Evolutionary conservation across 2,329 filamentous ascomycete species (phyloP).

Genomic region (Blastomyces emzantsi): DNA sequence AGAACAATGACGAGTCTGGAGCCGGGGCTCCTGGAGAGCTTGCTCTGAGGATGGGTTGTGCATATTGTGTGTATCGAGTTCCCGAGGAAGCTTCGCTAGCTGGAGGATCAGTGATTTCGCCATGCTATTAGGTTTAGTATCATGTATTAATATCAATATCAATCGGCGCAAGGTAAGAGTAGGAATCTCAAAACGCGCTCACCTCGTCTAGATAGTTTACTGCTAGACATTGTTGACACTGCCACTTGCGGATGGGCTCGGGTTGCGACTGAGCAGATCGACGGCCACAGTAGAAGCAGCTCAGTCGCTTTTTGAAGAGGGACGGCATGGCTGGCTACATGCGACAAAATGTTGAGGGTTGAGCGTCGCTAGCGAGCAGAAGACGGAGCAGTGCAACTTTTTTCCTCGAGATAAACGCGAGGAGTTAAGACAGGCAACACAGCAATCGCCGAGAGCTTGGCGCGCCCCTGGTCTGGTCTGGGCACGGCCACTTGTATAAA

Average conservation of each 20-base stretch:
- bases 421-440: conserved; percentile 7
- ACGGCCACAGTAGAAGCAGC: conserved; percentile 77
- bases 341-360: neutral
- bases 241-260: conserved; percentile 54
- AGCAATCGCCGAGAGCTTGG: conserved; percentile 8
- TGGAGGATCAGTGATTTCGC: conserved; percentile 82
- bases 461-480: neutral
- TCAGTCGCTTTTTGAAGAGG: conserved; percentile 42
- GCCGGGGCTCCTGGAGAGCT: conserved; percentile 25
- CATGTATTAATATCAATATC: conserved; percentile 13
- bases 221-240: conserved; percentile 71
- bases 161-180: neutral
- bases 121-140: conserved; percentile 48
- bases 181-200: conserved; percentile 21
- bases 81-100: conserved; percentile 46
- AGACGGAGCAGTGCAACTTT: neutral
- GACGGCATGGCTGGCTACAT: conserved; percentile 29
- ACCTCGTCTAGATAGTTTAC: conserved; percentile 86
- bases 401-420: conserved; percentile 7
- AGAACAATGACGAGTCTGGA: conserved; percentile 47
- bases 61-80: conserved; percentile 41
- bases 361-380: neutral
- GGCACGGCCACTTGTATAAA: neutral
- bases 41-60: conserved; percentile 40
- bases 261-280: conserved; percentile 54